Evolutionary conservation across 2,329 filamentous ascomycete genomes (phyloP).

Genomic region (Gremmenia infestans): DNA sequence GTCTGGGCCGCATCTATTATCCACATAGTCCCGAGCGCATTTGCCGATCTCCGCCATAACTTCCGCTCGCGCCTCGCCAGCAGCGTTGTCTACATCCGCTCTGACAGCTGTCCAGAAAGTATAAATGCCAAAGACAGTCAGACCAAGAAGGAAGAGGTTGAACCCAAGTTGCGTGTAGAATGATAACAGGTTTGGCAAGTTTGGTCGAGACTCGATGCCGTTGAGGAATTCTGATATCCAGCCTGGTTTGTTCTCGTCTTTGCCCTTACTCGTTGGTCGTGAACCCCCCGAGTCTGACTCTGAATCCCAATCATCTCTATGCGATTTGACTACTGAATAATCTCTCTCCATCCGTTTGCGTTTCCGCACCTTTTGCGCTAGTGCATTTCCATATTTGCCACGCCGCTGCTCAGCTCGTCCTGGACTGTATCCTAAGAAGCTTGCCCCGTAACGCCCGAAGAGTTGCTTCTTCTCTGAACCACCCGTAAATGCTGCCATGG

Average conservation of each 20-base stretch:
- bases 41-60: slow-evolving; percentile 74
- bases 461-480: slow-evolving; percentile 40
- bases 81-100: slow-evolving; percentile 42
- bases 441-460: slow-evolving; percentile 39
- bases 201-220: slow-evolving; percentile 59
- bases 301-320: slow-evolving; percentile 34
- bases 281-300: slow-evolving; percentile 34
- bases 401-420: slow-evolving; percentile 62
- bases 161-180: slow-evolving; percentile 58
- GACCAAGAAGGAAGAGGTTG: slow-evolving; percentile 43
- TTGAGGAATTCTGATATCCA: slow-evolving; percentile 49
- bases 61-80: slow-evolving; percentile 55
- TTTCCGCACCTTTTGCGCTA: slow-evolving; percentile 45
- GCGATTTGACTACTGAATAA: slow-evolving; percentile 31
- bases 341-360: slow-evolving; percentile 42
- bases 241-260: slow-evolving; percentile 24
- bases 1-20: slow-evolving; percentile 68
- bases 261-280: slow-evolving; percentile 29
- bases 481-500: slow-evolving; percentile 45
- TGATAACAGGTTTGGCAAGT: slow-evolving; percentile 60
- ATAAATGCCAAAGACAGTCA: slow-evolving; percentile 35
- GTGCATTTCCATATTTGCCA: slow-evolving; percentile 41
- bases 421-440: slow-evolving; percentile 38
- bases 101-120: slow-evolving; percentile 28
- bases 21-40: slow-evolving; percentile 68